Conservation (phyloP, 768 basidiomycete genomes). For the Suillus clintonianus region DNA sequence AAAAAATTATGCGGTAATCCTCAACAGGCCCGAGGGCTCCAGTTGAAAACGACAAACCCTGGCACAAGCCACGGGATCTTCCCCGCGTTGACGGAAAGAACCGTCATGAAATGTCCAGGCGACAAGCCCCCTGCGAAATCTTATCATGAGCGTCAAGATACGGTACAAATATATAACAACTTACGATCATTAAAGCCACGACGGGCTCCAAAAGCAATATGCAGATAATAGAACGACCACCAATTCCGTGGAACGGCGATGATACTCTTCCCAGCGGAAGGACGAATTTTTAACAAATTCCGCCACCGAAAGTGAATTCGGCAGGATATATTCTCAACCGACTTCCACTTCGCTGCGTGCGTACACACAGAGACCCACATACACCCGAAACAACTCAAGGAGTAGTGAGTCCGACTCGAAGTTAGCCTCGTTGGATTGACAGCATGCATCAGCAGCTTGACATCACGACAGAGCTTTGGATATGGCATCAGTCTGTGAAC, state of each 20-base stretch:
- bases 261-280: not conserved
- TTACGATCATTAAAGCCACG: not conserved
- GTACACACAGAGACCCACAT: slow-evolving; percentile 3
- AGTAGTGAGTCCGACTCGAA: slow-evolving; percentile 3
- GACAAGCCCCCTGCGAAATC: not conserved
- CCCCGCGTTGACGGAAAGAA: not conserved
- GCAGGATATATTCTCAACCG: not conserved
- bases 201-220: not conserved
- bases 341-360: slow-evolving; percentile 7
- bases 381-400: not conserved
- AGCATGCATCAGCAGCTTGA: not conserved
- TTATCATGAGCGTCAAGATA: not conserved
- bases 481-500: not conserved
- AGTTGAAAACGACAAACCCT: slow-evolving; percentile 1
- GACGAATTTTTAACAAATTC: not conserved
- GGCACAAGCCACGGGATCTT: not conserved
- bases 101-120: not conserved
- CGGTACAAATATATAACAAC: not conserved
- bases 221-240: too few relatives aligned
- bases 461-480: not conserved
- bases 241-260: not conserved
- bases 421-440: not conserved
- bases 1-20: slow-evolving; percentile 37
- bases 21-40: slow-evolving; percentile 2
- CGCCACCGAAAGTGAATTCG: not conserved